These are phyloP conservation scores for Trypanosomatidae sp. DNA, from an alignment of 208 protist genomes.

Conservation along the genomic window DNA sequence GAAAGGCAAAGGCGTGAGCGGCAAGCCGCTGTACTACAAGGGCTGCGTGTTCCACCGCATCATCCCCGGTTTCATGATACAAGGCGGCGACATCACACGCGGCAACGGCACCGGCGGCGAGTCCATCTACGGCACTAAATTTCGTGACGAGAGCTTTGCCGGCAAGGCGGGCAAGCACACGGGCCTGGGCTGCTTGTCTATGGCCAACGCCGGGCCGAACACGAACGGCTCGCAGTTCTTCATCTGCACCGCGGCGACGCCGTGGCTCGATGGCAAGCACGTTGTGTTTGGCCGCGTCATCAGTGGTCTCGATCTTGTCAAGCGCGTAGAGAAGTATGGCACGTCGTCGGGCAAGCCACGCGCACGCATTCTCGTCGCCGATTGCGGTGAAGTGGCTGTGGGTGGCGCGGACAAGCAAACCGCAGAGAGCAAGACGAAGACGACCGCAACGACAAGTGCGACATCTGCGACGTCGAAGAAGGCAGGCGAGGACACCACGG, in stretches of 20 bases:
- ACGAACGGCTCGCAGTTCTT: conserved; percentile 96
- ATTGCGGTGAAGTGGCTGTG: conserved; percentile 81
- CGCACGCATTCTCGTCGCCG: conserved; percentile 33
- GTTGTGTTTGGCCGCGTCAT: conserved; percentile 93
- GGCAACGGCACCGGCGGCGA: conserved; percentile 95
- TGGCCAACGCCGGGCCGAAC: conserved; percentile 97
- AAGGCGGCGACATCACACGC: conserved; percentile 97
- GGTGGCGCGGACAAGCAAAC: neutral
- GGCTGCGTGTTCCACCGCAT: conserved; percentile 92
- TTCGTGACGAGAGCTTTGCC: conserved; percentile 94
- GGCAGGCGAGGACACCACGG: neutral
- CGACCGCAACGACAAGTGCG: neutral
- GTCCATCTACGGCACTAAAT: conserved; percentile 97
- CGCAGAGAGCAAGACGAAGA: conserved; percentile 5
- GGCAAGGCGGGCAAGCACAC: conserved; percentile 89
- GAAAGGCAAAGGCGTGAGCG: conserved; percentile 75
- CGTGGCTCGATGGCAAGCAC: conserved; percentile 92
- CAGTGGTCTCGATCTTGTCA: conserved; percentile 76
- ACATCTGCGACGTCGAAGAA: conserved; percentile 1
- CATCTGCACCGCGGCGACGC: conserved; percentile 79
- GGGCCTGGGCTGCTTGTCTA: conserved; percentile 91
- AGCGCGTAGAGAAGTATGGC: conserved; percentile 62
- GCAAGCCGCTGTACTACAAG: conserved; percentile 96
- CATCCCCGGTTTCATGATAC: conserved; percentile 94
- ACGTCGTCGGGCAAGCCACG: conserved; percentile 59